Evolutionary conservation across 495 filamentous ascomycete genomes (phyloP).

Genomic region (Penicillium salamii): DNA sequence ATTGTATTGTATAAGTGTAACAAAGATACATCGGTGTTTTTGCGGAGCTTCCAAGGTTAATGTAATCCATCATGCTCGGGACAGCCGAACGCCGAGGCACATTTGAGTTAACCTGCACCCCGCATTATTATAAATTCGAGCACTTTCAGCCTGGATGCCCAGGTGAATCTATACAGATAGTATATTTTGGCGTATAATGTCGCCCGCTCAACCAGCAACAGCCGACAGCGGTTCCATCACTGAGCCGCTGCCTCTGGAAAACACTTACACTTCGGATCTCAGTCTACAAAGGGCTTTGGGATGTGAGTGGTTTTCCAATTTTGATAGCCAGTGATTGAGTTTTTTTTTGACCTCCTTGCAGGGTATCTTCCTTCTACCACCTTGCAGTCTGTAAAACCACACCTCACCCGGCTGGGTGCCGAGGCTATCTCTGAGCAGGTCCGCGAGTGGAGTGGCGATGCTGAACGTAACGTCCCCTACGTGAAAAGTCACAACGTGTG

Average conservation of each 20-base stretch:
- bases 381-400: conserved; percentile 16
- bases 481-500: conserved; percentile 39
- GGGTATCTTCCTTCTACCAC: conserved; percentile 30
- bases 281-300: conserved; percentile 24
- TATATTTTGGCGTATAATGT: too few species aligned
- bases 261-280: conserved; percentile 33
- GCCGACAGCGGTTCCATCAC: conserved; percentile 34
- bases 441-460: conserved; percentile 35
- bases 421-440: conserved; percentile 33
- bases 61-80: not conserved
- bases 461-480: conserved; percentile 35
- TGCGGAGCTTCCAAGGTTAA: too few species aligned
- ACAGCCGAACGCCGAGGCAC: conserved; percentile 23
- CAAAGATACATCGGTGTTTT: conserved; percentile 7
- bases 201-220: conserved; percentile 23
- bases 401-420: conserved; percentile 27
- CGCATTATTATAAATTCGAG: not conserved
- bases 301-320: conserved; percentile 16
- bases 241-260: conserved; percentile 23
- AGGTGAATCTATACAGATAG: too few species aligned
- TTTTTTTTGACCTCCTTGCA: conserved; percentile 3
- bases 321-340: not conserved
- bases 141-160: too few species aligned
- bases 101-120: not conserved
- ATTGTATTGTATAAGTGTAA: too few species aligned